Conservation (phyloP, 2,329 filamentous ascomycete species). For the Penicillium psychrosexuale region DNA sequence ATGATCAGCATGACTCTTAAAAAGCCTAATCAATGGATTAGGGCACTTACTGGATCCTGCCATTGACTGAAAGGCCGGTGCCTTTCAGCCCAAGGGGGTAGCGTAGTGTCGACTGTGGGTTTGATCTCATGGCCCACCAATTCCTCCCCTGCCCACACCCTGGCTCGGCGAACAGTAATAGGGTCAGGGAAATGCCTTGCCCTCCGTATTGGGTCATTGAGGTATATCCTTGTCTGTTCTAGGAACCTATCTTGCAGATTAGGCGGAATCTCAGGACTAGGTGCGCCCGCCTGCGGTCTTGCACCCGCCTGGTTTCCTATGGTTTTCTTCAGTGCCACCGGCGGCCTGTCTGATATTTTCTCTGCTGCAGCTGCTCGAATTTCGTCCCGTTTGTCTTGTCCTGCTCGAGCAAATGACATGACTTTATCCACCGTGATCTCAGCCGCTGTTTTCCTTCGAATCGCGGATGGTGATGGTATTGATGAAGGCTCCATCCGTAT, state of each 20-base stretch:
- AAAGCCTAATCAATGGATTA: background rate
- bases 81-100: background rate
- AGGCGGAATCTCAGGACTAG: background rate
- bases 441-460: background rate
- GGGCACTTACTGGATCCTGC: background rate
- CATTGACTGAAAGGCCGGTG: slow-evolving; percentile 4
- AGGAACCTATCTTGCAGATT: slow-evolving; percentile 1
- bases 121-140: background rate
- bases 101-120: background rate
- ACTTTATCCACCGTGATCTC: background rate
- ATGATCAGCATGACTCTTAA: background rate
- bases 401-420: background rate
- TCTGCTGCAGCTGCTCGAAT: background rate
- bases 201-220: background rate
- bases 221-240: background rate
- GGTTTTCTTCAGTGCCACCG: background rate
- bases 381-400: background rate
- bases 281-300: background rate
- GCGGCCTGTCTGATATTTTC: background rate
- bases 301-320: background rate
- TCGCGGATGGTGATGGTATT: background rate
- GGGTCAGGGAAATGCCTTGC: slow-evolving; percentile 2
- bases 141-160: slow-evolving; percentile 8
- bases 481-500: background rate
- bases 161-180: background rate